Evolutionary conservation across 176 grass and related monocot genomes (phyloP).

Genomic region (Alloteropsis semialata): DNA sequence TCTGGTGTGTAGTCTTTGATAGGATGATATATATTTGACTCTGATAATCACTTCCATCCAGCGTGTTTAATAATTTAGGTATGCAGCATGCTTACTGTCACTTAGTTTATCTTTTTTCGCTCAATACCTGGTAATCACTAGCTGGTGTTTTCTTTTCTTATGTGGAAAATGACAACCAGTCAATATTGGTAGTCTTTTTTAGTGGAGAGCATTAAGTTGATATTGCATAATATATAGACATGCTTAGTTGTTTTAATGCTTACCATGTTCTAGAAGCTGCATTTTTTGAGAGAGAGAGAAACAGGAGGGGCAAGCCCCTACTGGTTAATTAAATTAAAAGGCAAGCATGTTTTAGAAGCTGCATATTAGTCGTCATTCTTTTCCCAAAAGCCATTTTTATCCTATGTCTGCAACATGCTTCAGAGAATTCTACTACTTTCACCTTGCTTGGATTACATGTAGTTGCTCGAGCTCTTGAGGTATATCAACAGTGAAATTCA

Average conservation of each 20-base stretch:
- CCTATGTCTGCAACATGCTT: background rate
- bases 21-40: background rate
- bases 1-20: background rate
- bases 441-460: background rate
- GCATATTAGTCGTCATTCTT: background rate
- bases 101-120: background rate
- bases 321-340: no score
- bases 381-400: background rate
- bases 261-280: conserved; percentile 25
- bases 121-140: background rate
- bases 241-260: conserved; percentile 20
- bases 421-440: background rate
- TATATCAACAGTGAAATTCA: background rate
- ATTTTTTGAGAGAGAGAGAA: no score
- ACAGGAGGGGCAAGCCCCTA: no score
- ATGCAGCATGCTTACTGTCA: background rate
- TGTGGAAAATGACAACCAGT: background rate
- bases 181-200: background rate
- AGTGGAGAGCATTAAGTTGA: background rate
- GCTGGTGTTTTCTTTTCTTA: background rate
- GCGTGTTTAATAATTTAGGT: background rate
- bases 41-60: background rate
- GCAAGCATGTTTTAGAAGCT: conserved; percentile 27
- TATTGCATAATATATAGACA: background rate
- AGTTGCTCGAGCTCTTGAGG: background rate